These are phyloP conservation scores for Chlamydomonas applanata DNA, from an alignment of 139 green algal species.

Conservation along the genomic window DNA sequence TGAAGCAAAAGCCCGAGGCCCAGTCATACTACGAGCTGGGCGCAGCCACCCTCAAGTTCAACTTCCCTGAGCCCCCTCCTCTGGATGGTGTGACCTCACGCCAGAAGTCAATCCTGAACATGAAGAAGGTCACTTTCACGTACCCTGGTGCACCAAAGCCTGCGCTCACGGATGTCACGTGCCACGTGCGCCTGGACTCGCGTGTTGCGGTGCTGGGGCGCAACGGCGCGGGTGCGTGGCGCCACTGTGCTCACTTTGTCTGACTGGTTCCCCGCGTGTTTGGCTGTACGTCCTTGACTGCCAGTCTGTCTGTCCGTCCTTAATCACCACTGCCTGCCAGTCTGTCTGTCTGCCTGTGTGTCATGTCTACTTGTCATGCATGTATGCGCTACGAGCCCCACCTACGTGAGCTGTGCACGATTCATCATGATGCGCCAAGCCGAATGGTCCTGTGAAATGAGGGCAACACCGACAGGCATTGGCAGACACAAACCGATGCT, in stretches of 20 bases:
- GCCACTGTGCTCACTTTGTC: neutral
- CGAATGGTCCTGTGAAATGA: too few relatives aligned
- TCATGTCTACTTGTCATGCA: slow-evolving; percentile 23
- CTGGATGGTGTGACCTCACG: slow-evolving; percentile 90
- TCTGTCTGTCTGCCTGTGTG: too few relatives aligned
- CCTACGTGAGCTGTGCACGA: too few relatives aligned
- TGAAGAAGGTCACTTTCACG: slow-evolving; percentile 47
- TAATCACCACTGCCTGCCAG: neutral
- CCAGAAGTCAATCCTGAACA: slow-evolving; percentile 63
- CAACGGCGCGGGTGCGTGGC: slow-evolving; percentile 38
- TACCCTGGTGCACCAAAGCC: slow-evolving; percentile 37
- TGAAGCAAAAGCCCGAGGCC: slow-evolving; percentile 82
- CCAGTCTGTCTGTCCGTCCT: too few relatives aligned
- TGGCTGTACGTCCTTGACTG: too few relatives aligned
- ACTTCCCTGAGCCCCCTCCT: slow-evolving; percentile 79
- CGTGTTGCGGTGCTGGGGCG: slow-evolving; percentile 83
- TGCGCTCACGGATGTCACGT: slow-evolving; percentile 42
- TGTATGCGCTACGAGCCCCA: too few relatives aligned
- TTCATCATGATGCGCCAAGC: too few relatives aligned
- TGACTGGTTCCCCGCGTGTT: neutral
- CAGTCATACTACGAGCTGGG: slow-evolving; percentile 83
- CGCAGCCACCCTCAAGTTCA: slow-evolving; percentile 69
- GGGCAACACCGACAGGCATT: too few relatives aligned
- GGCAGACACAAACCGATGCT: too few relatives aligned
- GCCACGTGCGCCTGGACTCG: slow-evolving; percentile 61